Conservation (phyloP, 495 filamentous ascomycete genomes). For the Neurospora pannonica region DNA sequence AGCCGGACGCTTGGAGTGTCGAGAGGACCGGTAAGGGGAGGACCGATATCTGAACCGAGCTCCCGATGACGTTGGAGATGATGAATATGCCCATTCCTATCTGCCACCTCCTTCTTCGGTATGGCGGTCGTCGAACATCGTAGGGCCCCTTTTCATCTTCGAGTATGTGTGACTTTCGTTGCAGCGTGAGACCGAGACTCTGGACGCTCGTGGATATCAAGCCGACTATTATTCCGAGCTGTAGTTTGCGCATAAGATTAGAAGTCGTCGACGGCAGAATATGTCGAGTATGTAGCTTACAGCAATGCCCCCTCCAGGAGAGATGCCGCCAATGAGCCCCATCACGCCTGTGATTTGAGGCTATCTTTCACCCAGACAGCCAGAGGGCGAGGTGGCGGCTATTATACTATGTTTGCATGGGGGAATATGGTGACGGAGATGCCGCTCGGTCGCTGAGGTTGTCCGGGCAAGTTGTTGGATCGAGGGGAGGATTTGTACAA, state of each 20-base stretch:
- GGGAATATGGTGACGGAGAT: neutral
- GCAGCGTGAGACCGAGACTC: constrained; percentile 90
- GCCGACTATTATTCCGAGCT: constrained; percentile 91
- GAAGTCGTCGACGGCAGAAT: neutral
- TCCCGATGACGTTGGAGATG: constrained; percentile 84
- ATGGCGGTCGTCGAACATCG: constrained; percentile 72
- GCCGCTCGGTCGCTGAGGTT: neutral
- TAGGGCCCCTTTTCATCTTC: constrained; percentile 87
- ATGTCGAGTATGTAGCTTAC: constrained; percentile 41
- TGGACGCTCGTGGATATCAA: constrained; percentile 88
- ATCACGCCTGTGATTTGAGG: constrained; percentile 32
- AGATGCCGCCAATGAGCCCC: constrained; percentile 73
- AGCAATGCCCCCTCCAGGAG: constrained; percentile 77
- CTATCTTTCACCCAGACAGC: constrained; percentile 18
- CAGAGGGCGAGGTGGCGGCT: constrained; percentile 9
- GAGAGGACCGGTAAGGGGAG: constrained; percentile 91
- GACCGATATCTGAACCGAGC: constrained; percentile 95
- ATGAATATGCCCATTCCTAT: constrained; percentile 97
- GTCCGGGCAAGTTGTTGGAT: neutral
- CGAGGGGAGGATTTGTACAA: neutral
- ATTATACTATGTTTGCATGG: constrained; percentile 17
- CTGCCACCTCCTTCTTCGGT: constrained; percentile 92
- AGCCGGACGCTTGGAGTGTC: constrained; percentile 87
- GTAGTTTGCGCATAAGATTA: constrained; percentile 10
- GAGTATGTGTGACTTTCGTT: constrained; percentile 95